Conservation (phyloP, 2,329 filamentous ascomycete genomes). For the Cordyceps farinosa region DNA sequence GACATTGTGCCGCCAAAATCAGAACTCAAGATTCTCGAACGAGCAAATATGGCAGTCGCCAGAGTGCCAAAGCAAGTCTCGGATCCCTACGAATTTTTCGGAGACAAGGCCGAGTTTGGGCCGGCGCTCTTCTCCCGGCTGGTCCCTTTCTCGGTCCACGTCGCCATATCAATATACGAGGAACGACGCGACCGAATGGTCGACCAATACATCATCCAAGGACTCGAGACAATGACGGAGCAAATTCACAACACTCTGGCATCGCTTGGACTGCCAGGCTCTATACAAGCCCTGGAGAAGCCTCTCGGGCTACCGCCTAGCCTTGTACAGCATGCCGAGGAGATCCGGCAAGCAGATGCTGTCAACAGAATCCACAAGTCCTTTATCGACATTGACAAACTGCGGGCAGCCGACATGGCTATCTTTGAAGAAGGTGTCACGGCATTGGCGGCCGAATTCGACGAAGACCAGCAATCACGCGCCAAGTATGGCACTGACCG, state of each 20-base stretch:
- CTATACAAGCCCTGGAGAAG: constrained; percentile 90
- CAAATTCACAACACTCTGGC: constrained; percentile 75
- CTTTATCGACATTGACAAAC: constrained; percentile 83
- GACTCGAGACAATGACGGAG: constrained; percentile 77
- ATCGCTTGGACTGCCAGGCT: constrained; percentile 84
- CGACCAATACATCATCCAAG: constrained; percentile 80
- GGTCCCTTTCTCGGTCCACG: constrained; percentile 91
- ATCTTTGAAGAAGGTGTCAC: constrained; percentile 82
- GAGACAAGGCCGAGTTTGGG: constrained; percentile 76
- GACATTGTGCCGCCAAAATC: constrained; percentile 81
- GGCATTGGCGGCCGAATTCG: constrained; percentile 72
- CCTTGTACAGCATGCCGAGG: constrained; percentile 85
- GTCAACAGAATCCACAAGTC: constrained; percentile 72
- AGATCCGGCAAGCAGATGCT: constrained; percentile 87
- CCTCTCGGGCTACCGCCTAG: constrained; percentile 84
- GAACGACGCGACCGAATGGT: constrained; percentile 87
- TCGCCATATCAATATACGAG: constrained; percentile 92
- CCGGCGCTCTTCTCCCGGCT: constrained; percentile 83
- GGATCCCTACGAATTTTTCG: constrained; percentile 74
- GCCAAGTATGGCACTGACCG: constrained; percentile 80
- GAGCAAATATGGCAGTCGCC: constrained; percentile 82
- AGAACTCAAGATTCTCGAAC: constrained; percentile 79
- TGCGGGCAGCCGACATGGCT: constrained; percentile 74
- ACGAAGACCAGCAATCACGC: constrained; percentile 75
- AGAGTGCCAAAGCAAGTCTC: constrained; percentile 78